Evolutionary conservation across 2,329 filamentous ascomycete species (phyloP).

Genomic region (Fusarium musae): DNA sequence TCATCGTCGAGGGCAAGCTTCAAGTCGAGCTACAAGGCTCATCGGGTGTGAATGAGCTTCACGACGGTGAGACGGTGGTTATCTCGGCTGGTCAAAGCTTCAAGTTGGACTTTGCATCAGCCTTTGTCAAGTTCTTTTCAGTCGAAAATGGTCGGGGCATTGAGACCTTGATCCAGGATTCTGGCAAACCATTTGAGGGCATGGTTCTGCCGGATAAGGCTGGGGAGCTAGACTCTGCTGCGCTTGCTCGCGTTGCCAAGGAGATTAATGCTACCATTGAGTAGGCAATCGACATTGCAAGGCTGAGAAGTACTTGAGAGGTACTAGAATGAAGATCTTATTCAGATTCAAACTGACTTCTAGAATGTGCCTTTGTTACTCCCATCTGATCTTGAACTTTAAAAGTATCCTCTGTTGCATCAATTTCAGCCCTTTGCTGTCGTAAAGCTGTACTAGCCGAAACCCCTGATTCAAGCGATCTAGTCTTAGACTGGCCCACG

Average conservation of each 20-base stretch:
- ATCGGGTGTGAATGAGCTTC: neutral
- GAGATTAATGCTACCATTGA: neutral
- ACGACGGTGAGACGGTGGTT: neutral
- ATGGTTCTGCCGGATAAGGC: neutral
- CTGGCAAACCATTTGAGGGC: fast-evolving
- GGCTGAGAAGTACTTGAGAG: neutral
- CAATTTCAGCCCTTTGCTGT: fast-evolving
- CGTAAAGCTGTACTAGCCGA: neutral
- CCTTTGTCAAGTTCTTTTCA: neutral
- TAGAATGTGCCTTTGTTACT: neutral
- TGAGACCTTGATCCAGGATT: neutral
- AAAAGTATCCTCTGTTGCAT: fast-evolving
- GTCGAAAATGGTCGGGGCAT: neutral
- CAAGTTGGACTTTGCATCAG: neutral
- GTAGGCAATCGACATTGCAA: neutral
- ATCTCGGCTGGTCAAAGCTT: neutral
- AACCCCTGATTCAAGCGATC: neutral
- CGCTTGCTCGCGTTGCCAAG: neutral
- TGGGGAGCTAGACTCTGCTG: neutral
- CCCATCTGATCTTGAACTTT: fast-evolving
- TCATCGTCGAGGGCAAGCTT: fast-evolving
- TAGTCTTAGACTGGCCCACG: neutral
- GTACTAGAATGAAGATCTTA: neutral
- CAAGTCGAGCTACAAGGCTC: neutral
- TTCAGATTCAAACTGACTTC: neutral